These are phyloP conservation scores for Cicer arietinum DNA, from an alignment of 306 rosid species.

Conservation along the genomic window DNA sequence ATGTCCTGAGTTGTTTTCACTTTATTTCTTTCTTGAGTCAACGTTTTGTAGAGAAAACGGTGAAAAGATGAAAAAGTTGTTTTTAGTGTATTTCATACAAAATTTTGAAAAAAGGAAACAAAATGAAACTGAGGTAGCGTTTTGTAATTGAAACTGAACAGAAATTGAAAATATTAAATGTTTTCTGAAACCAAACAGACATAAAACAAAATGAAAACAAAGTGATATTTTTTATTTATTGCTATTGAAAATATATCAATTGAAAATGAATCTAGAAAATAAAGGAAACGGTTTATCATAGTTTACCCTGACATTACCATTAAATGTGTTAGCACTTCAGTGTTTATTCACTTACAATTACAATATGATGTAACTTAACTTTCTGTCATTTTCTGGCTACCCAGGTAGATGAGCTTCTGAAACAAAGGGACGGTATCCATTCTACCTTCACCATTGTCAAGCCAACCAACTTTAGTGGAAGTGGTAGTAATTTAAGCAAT, in stretches of 20 bases:
- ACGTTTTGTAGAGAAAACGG: too few species aligned
- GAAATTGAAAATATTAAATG: too few species aligned
- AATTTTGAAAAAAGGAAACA: too few species aligned
- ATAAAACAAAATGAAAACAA: not conserved
- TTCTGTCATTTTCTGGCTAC: slow-evolving; percentile 22
- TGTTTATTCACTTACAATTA: not conserved
- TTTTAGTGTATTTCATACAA: too few species aligned
- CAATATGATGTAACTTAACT: not conserved
- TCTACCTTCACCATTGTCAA: slow-evolving; percentile 69
- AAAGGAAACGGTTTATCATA: not conserved
- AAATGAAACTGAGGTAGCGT: too few species aligned
- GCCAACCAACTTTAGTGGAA: slow-evolving; percentile 48
- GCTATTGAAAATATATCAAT: not conserved
- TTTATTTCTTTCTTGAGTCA: too few species aligned
- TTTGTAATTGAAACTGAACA: too few species aligned
- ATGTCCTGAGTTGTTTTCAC: not conserved
- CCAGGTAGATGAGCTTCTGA: slow-evolving; percentile 98
- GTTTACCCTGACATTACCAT: not conserved
- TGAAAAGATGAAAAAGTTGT: too few species aligned
- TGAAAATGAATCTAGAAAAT: not conserved
- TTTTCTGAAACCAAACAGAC: not conserved
- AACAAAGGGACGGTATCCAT: slow-evolving; percentile 85
- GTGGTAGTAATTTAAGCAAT: slow-evolving; percentile 62
- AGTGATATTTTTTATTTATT: not conserved
- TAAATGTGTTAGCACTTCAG: not conserved